A percentile compares a stretch with the other conserved stretches of the same genome.
Evolutionary conservation across 1,284 basidiomycete genomes (phyloP).

Genomic region (Rhodotorula sp.): DNA sequence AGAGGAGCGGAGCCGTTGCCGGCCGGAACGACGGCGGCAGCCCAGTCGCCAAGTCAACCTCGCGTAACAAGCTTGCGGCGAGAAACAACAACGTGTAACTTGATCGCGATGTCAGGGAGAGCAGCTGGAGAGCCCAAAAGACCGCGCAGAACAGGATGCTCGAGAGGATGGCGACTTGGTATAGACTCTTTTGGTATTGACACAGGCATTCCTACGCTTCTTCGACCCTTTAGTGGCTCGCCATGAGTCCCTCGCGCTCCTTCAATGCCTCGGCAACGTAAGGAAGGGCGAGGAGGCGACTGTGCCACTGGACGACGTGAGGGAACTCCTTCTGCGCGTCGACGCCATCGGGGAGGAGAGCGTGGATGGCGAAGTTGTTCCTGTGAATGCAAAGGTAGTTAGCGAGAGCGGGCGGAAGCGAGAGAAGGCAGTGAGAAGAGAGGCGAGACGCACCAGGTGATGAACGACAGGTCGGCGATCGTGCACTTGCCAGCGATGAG

Average conservation of each 20-base stretch:
- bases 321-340: conserved; percentile 28
- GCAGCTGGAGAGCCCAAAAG: background rate
- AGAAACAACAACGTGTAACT: too few species aligned
- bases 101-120: too few species aligned
- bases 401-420: background rate
- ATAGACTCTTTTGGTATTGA: background rate
- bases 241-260: conserved; percentile 15
- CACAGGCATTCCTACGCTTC: background rate
- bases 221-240: background rate
- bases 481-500: conserved; percentile 34
- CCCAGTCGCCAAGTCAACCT: too few species aligned
- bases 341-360: conserved; percentile 32
- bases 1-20: too few species aligned
- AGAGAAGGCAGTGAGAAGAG: background rate
- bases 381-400: background rate
- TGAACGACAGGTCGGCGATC: conserved; percentile 39
- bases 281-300: conserved; percentile 11
- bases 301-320: conserved; percentile 22
- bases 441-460: conserved; percentile 14
- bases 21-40: too few species aligned
- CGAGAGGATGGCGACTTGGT: background rate
- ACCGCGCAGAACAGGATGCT: background rate
- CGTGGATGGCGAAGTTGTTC: conserved; percentile 27
- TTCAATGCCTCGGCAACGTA: conserved; percentile 30
- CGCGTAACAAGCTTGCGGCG: too few species aligned